Evolutionary conservation across 2,329 filamentous ascomycete species (phyloP).

Genomic region (Cladophialophora yegresii): DNA sequence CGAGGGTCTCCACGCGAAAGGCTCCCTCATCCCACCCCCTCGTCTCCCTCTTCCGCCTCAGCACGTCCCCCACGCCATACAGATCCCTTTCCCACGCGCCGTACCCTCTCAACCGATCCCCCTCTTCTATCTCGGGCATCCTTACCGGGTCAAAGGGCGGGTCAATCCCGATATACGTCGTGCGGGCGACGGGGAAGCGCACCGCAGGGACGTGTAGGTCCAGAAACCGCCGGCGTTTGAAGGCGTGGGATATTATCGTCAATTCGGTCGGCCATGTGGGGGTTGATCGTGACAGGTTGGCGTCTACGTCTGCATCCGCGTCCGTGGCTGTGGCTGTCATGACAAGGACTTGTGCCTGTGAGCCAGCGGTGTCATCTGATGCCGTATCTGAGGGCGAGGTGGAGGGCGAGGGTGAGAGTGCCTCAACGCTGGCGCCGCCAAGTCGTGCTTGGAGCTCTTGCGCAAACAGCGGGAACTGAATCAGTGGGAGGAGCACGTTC

Average conservation of each 20-base stretch:
- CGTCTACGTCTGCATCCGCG: too few species aligned
- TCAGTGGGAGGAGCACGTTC: constrained; percentile 77
- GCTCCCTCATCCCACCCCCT: constrained; percentile 43
- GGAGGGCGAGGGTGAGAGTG: too few species aligned
- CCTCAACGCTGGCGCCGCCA: neutral
- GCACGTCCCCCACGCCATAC: constrained; percentile 43
- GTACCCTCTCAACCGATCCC: constrained; percentile 40
- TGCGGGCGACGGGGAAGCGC: constrained; percentile 43
- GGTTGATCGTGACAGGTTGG: neutral
- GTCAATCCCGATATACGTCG: constrained; percentile 64
- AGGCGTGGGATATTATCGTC: constrained; percentile 68
- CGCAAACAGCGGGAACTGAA: constrained; percentile 49
- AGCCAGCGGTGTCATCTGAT: neutral
- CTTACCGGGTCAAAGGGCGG: constrained; percentile 52
- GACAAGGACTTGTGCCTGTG: too few species aligned
- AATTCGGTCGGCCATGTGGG: constrained; percentile 58
- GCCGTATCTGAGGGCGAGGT: too few species aligned
- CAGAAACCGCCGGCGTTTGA: constrained; percentile 66
- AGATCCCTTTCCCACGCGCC: constrained; percentile 45
- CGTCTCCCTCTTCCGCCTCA: constrained; percentile 43
- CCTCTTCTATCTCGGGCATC: constrained; percentile 33
- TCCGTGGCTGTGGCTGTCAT: too few species aligned
- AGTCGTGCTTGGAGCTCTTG: constrained; percentile 2
- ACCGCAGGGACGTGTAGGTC: constrained; percentile 66
- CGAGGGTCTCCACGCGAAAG: constrained; percentile 20